A percentile compares a stretch with the other conserved stretches of the same genome.
These are phyloP conservation scores for Trichosanthes truncata DNA, from an alignment of 306 rosid species.

Conservation along the genomic window DNA sequence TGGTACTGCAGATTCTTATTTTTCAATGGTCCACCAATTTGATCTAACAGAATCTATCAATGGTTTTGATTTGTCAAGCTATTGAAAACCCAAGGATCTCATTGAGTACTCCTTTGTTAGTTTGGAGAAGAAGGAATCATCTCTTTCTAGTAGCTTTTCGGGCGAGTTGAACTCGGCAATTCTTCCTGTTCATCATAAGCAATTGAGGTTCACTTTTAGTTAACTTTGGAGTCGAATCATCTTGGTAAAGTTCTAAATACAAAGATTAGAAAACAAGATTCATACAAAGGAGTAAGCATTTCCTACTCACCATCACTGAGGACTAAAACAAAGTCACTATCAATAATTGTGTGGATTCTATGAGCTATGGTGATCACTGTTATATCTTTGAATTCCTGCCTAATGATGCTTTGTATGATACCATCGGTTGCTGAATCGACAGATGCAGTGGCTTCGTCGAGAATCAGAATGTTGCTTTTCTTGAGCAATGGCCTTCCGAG, in stretches of 20 bases:
- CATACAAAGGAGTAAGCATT: background rate
- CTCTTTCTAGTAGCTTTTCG: constrained; percentile 63
- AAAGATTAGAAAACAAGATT: background rate
- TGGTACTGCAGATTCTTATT: background rate
- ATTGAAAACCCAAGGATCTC: constrained; percentile 57
- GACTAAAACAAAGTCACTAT: constrained; percentile 80
- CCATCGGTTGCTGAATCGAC: constrained; percentile 75
- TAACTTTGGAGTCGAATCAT: background rate
- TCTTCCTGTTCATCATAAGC: constrained; percentile 43
- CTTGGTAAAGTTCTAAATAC: background rate
- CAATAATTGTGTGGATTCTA: constrained; percentile 79
- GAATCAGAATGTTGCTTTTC: constrained; percentile 54
- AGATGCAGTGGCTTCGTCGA: constrained; percentile 80
- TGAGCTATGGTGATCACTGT: constrained; percentile 87
- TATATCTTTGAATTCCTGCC: constrained; percentile 60
- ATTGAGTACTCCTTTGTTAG: constrained; percentile 68
- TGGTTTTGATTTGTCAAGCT: constrained; percentile 27
- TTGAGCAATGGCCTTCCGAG: constrained; percentile 66
- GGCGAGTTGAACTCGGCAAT: constrained; percentile 77
- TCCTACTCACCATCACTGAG: constrained; percentile 67
- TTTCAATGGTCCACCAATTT: background rate
- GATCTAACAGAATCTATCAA: background rate
- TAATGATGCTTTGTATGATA: constrained; percentile 55
- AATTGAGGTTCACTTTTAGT: background rate
- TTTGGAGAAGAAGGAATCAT: constrained; percentile 80